Evolutionary conservation across 2,329 filamentous ascomycete species (phyloP).

Genomic region (Diaporthe caulivora): DNA sequence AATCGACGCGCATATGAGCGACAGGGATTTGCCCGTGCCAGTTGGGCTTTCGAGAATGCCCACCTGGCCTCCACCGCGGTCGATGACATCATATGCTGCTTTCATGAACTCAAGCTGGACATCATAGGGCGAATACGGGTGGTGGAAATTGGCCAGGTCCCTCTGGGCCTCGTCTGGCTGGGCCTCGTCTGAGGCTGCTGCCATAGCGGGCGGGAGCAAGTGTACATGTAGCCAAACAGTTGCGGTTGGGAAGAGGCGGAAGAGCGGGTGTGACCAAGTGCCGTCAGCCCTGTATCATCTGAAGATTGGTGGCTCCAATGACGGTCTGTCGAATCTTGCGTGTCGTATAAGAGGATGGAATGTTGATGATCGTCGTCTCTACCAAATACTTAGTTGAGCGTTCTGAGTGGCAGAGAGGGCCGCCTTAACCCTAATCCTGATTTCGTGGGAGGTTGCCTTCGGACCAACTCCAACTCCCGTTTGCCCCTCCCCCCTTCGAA

Average conservation of each 20-base stretch:
- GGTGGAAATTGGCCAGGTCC: constrained; percentile 76
- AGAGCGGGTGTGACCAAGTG: accelerated
- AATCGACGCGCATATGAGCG: constrained; percentile 87
- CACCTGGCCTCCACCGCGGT: constrained; percentile 77
- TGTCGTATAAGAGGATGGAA: background rate
- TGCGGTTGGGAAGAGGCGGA: no score
- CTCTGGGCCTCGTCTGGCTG: background rate
- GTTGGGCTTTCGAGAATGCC: constrained; percentile 96
- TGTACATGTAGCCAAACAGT: background rate
- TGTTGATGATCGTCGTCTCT: background rate
- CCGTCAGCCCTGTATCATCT: accelerated
- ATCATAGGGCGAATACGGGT: constrained; percentile 88
- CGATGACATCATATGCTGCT: constrained; percentile 82
- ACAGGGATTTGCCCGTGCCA: constrained; percentile 89
- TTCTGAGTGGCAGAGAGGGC: background rate
- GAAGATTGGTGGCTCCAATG: background rate
- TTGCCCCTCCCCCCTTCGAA: no score
- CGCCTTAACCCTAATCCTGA: background rate
- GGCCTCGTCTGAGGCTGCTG: background rate
- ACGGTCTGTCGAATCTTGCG: background rate
- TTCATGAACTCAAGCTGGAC: constrained; percentile 93
- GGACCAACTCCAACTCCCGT: no score
- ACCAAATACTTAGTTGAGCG: background rate
- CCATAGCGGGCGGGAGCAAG: constrained; percentile 10
- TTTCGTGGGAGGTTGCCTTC: background rate